These are phyloP conservation scores for Botrytis elliptica DNA, from an alignment of 2,329 filamentous ascomycete genomes.

Conservation along the genomic window DNA sequence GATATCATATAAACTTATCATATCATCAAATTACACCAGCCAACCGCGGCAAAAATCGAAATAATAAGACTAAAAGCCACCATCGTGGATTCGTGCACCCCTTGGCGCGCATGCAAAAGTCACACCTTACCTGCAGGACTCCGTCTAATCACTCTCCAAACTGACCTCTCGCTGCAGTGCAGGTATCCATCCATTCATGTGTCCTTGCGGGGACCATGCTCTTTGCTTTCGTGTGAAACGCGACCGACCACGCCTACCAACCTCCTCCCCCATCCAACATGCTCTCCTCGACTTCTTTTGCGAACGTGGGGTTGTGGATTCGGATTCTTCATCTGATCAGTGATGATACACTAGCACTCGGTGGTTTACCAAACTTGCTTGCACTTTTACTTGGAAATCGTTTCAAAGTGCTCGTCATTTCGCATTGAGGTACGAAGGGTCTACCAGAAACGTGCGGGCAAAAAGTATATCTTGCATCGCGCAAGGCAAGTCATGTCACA, in stretches of 20 bases:
- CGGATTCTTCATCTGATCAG: constrained; percentile 1
- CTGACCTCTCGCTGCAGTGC: background rate
- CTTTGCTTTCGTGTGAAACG: background rate
- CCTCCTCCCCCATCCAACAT: background rate
- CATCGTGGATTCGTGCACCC: background rate
- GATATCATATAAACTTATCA: background rate
- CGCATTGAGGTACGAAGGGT: constrained; percentile 1
- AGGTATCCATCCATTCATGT: background rate
- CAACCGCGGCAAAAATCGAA: constrained; percentile 15
- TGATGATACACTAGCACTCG: background rate
- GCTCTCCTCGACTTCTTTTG: background rate
- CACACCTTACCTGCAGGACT: background rate
- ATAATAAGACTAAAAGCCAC: constrained; percentile 1
- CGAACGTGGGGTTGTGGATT: constrained; percentile 5
- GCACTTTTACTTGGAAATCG: background rate
- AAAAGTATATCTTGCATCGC: constrained; percentile 4
- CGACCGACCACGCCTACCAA: background rate
- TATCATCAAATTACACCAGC: background rate
- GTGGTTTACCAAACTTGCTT: background rate
- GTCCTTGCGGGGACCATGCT: background rate
- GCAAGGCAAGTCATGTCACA: constrained; percentile 10
- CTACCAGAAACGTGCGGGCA: background rate
- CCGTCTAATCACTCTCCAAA: background rate
- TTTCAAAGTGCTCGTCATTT: constrained; percentile 4
- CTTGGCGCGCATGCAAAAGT: constrained; percentile 2